phyloP scores from a whole-genome alignment of 345 rosid genomes.

The Linum usitatissimum region DNA sequence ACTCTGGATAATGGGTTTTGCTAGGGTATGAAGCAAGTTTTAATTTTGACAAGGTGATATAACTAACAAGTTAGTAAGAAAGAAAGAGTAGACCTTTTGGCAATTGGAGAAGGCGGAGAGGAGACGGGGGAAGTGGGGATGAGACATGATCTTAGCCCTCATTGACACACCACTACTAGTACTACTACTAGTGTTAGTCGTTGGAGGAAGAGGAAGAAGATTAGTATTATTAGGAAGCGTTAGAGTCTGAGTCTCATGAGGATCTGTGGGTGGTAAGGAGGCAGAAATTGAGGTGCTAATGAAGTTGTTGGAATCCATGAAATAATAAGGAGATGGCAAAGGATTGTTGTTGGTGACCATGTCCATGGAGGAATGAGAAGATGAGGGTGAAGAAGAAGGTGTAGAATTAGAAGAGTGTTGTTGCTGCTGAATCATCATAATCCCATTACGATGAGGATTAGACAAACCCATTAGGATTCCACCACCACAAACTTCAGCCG shows the following conservation, averaged over 20 bases:
- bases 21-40: too few relatives aligned
- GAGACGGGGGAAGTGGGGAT: constrained; percentile 93
- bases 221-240: neutral
- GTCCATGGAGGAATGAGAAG: neutral
- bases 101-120: constrained; percentile 81
- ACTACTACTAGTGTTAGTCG: too few relatives aligned
- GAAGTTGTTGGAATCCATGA: neutral
- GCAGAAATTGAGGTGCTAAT: neutral
- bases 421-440: neutral
- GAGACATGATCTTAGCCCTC: constrained; percentile 92
- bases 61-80: neutral
- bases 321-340: neutral
- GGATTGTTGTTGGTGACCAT: neutral
- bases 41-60: too few relatives aligned
- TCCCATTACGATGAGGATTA: neutral
- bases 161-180: constrained; percentile 17
- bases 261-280: neutral
- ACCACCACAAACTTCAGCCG: neutral
- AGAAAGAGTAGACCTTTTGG: constrained; percentile 55
- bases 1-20: too few relatives aligned
- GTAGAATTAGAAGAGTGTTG: neutral
- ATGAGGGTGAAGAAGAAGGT: neutral
- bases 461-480: too few relatives aligned
- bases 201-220: too few relatives aligned
- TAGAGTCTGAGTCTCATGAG: neutral